Evolutionary conservation across 2,329 filamentous ascomycete species (phyloP).

Genomic region (Venturia oleaginea): DNA sequence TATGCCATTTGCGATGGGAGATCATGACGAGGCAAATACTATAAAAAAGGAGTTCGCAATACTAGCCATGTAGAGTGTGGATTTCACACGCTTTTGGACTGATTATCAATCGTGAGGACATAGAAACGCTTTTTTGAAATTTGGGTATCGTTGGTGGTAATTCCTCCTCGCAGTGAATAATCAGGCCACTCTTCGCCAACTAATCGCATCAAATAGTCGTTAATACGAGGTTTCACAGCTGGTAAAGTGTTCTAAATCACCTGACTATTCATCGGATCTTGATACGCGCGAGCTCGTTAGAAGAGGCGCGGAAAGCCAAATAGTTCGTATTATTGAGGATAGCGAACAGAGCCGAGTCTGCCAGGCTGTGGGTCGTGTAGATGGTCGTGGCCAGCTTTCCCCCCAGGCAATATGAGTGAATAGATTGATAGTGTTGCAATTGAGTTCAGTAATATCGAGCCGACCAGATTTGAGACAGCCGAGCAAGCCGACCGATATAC

Average conservation of each 20-base stretch:
- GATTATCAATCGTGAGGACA: too few relatives aligned
- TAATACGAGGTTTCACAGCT: neutral
- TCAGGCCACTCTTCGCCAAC: neutral
- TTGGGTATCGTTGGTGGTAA: neutral
- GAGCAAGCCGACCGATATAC: neutral
- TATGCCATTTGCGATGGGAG: neutral
- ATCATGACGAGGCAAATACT: neutral
- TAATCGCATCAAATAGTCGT: neutral
- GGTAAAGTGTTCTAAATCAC: neutral
- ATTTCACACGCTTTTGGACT: neutral
- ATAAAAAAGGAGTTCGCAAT: neutral
- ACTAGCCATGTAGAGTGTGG: neutral
- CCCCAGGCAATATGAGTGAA: neutral
- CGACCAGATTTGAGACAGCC: neutral
- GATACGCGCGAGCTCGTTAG: neutral
- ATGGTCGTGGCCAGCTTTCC: neutral
- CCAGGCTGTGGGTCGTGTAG: neutral
- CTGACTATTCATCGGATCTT: neutral
- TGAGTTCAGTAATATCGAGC: neutral
- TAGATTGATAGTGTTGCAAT: neutral
- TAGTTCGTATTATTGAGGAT: neutral
- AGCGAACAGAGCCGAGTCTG: neutral
- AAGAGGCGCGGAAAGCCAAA: neutral
- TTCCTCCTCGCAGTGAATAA: neutral
- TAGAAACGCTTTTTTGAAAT: neutral